These are phyloP conservation scores for Kluyveromyces sp. DNA, from an alignment of 1,139 yeast species.

Conservation along the genomic window DNA sequence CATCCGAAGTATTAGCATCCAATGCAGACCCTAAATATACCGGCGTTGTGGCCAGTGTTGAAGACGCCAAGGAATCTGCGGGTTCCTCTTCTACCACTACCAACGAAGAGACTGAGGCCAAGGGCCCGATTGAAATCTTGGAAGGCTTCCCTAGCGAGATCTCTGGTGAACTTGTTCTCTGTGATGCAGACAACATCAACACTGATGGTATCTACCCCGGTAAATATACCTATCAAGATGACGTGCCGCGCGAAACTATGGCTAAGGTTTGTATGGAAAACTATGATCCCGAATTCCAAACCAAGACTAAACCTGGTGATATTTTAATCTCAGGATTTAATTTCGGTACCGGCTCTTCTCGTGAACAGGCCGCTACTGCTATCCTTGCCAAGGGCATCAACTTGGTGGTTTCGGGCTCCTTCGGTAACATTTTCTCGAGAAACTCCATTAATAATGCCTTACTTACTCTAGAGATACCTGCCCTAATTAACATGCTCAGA, in stretches of 20 bases:
- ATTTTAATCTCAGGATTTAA: conserved; percentile 88
- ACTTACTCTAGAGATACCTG: conserved; percentile 88
- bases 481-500: conserved; percentile 68
- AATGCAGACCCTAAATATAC: conserved; percentile 13
- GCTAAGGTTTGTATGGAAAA: conserved; percentile 99
- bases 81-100: conserved; percentile 26
- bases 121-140: conserved; percentile 55
- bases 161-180: conserved; percentile 83
- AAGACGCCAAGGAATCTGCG: conserved; percentile 27
- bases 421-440: conserved; percentile 92
- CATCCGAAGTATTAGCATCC: conserved; percentile 68
- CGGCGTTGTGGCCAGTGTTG: conserved; percentile 25
- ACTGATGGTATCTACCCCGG: conserved; percentile 99
- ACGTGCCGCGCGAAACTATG: conserved; percentile 88
- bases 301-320: conserved; percentile 79
- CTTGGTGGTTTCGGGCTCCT: conserved; percentile 92
- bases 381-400: conserved; percentile 90
- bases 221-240: conserved; percentile 96
- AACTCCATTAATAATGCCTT: conserved; percentile 94
- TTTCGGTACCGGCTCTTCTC: conserved; percentile 97
- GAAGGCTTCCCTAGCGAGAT: conserved; percentile 87
- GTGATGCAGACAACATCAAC: conserved; percentile 96
- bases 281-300: conserved; percentile 80
- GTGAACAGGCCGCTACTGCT: conserved; percentile 98
- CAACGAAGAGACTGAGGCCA: conserved; percentile 28